Base-by-base conservation (phyloP, 2,329 filamentous ascomycete species). In the Meredithiella fracta region DNA sequence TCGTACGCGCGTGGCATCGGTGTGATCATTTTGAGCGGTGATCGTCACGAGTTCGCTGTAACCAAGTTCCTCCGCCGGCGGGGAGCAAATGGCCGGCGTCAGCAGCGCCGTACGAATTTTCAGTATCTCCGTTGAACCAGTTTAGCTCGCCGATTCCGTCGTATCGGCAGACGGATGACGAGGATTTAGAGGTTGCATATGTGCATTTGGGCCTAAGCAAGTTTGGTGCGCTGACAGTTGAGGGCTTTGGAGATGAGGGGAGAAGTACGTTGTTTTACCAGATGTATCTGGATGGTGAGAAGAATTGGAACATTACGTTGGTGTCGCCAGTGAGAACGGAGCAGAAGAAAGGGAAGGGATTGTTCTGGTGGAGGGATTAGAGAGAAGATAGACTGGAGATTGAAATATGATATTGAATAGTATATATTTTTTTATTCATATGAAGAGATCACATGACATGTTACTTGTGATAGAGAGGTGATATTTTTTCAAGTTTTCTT, bases 31-130 rank as follows among this genome's bases (percentile, higher is more conserved):
- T 73, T 98, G 9, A 92, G 85, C 15, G 92, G 92, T 0, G 92
- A 98, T 64, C 76, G 92, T n/a, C 92, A 98, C 65, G 92, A 98
- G 67, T 97, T 97, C 67, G 92, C 86, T 1, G 90, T 91, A 0
- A 97, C 91, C 0, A 81, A 83, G 51, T 84, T 85, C 69, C 74
- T 15, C 81, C 76, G n/a, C 79, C 74, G 60, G 72, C 62, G 54
- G 74, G 71, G 60, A 78, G 79, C 51, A 77, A 68, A 54, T 87
- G 83, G 82, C 73, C 79, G 0, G 70, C 79, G 51, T 75, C 69
- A 44, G 77, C 80, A 1, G 75, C 82, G 0, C 85, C 94, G 0
- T 84, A 94, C 63, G 92, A 98, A 67, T 97, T 96, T 68, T 92
- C 86, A 23, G 89, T 85, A 0, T 92, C 86, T 55, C 92, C 92